Evolutionary conservation across 2,329 filamentous ascomycete species (phyloP), one percentile per base, ranked within the genome.

Genomic region (Trichoderma brevicompactum): DNA sequence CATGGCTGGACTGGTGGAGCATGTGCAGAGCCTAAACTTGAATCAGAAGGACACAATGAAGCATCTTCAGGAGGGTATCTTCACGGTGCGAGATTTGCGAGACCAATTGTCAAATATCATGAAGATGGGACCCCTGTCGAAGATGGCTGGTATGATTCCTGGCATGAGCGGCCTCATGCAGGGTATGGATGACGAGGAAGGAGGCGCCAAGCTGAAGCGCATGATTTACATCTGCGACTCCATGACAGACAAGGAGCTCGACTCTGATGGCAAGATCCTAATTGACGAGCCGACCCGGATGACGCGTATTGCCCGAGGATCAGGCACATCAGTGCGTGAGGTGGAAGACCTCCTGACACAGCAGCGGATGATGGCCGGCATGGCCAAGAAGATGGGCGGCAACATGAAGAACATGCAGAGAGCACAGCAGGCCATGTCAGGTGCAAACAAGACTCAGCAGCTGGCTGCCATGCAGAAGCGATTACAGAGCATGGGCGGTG

Each of bases 161-260:
- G 95, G 95, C 34, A 90, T 99, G 78, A 90, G 90, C 70, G 91
- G 91, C 74, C 89, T 98, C 85, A 98, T 97, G 87, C 89, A 92
- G 61, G 92, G 92, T 44, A 95, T 98, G 86, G 94, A 98, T 74
- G 96, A 99, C 74, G 94, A 98, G 74, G 95, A 98, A 74, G 94
- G 94, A n/a, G 88, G 89, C 63, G 82, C 90, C 72, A 97, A 98
- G 79, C 85, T 99, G 32, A 96, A 96, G 79, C 90, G 95, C 68
- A 99, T 99, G 95, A 92, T 99, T 71, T 98, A 96, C 81, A 97
- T 99, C 67, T 97, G 94, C 81, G 95, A 99, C 80, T 94, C 90
- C 69, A 99, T 99, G 95, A 98, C 94, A 0, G 87, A 92, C 23
- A 96, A 96, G 75, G 95, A 99, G 76, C 87, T 99, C 19, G 94